Evolutionary conservation across 352 stramenopile species (phyloP), one percentile per base, ranked within the genome.

Genomic region (Paralagenidium karlingii): DNA sequence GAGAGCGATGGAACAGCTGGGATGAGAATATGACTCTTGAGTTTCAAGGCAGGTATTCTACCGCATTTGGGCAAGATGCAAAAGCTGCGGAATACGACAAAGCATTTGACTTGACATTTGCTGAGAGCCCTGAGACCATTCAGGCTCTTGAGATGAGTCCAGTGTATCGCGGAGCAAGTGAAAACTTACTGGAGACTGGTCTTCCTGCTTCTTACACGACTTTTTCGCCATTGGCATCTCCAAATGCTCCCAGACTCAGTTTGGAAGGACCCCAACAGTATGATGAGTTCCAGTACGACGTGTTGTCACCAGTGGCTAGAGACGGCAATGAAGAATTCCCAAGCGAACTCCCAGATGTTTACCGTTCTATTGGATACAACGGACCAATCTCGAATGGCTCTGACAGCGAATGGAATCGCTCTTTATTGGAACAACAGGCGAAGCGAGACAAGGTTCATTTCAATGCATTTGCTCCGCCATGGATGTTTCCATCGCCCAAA

Each of bases 361-460:
- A 80, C 22, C 71, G 71, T 59, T 86, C 68, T 25, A 86, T 83
- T 34, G 63, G 60, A 18, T 68, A 53, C 28, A 63, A 55, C 12
- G 45, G 28, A 44, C 58, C 45, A 38, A 60, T 51, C n/a, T n/a
- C n/a, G n/a, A n/a, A n/a, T n/a, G n/a, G n/a, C n/a, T n/a, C n/a
- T 49, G 28, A 53, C 38, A 34, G 55, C 21, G 13, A n/a, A 25
- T 26, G 18, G 24, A 26, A 0, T 55, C 53, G 24, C 38, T 37
- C n/a, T 34, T 55, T 20, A 50, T 51, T 15, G 28, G 15, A 15
- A 32, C 11, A 15, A 13, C 2, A 61, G 69, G 31, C 74, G 3
- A 41, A 44, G 16, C 63, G 70, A 9, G 76, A 89, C 45, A 73
- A 74, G 8, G 76, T 89, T 3, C 75, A 84, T 38, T 89, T 89